Evolutionary conservation across 106 monocot species (phyloP), one percentile per base, ranked within the genome.

Genomic region (Alisma plantagoaquatica): DNA sequence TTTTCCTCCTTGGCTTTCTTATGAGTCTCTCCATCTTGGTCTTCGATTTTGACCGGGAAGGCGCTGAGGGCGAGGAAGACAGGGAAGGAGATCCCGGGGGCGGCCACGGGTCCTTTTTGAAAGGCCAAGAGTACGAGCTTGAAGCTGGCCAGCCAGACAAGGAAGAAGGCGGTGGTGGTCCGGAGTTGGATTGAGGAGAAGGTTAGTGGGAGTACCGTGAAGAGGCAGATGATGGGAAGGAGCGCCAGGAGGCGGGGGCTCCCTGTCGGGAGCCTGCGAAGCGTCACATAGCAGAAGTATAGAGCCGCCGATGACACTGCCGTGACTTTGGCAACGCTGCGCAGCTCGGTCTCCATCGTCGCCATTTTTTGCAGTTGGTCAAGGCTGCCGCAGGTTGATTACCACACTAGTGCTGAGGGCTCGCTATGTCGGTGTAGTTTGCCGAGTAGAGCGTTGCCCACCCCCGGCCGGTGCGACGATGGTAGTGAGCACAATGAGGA

Each of bases 71-170:
- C 35, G 63, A 63, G 41, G 63, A 63, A 63, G 38, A 29, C 32
- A 42, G 24, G 51, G 41, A 63, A 41, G 35, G 63, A 38, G 27
- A 62, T 57, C 12, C 16, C 16, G 6, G 78, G 66, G 35, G 14
- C 14, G 59, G 61, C 33, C 60, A 83, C 78, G 0, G 83, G 83
- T 27, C 74, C 74, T 43, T 32, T 29, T 53, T 28, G 61, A 59
- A 78, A 71, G 50, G 68, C 59, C 29, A 84, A 73, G 49, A 84
- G 78, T 46, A 78, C 48, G 54, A 84, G 78, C 60, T 79, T 78
- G 78, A 84, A 84, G 33, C 62, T 20, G 48, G 70, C 48, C 33
- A 84, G 77, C 83, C 83, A 84, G 46, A 28, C 59, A n/a, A 84
- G 78, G 52, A 78, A 78, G 78, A 78, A 78, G 49, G 59, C 63